Evolutionary conservation across 345 rosid species (phyloP).

Genomic region (Camelina neglecta): DNA sequence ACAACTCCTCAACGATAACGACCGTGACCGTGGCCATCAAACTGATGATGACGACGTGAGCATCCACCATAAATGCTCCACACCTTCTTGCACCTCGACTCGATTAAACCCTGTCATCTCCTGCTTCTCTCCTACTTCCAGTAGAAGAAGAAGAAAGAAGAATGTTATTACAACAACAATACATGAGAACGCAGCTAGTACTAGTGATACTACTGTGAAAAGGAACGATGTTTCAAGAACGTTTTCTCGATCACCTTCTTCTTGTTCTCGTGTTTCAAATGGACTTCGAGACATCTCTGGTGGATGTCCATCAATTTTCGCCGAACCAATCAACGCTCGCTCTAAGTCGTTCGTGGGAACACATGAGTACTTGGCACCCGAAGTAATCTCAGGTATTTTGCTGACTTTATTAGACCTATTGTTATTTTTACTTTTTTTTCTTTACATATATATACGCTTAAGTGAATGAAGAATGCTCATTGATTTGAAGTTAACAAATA

Average conservation of each 20-base stretch:
- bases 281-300: constrained; percentile 16
- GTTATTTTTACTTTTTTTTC: no score
- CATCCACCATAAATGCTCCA: constrained; percentile 47
- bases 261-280: constrained; percentile 34
- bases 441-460: no score
- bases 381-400: constrained; percentile 67
- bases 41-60: constrained; percentile 31
- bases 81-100: constrained; percentile 61
- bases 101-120: constrained; percentile 74
- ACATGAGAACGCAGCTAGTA: constrained; percentile 48
- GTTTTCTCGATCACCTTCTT: constrained; percentile 29
- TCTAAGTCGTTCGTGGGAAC: constrained; percentile 93
- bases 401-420: not conserved
- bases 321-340: constrained; percentile 74
- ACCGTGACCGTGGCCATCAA: not conserved
- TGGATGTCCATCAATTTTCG: constrained; percentile 62
- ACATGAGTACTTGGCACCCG: constrained; percentile 95
- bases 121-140: constrained; percentile 57
- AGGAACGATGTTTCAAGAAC: constrained; percentile 32
- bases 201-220: not conserved
- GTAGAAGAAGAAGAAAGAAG: constrained; percentile 43
- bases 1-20: constrained; percentile 50
- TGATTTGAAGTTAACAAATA: no score
- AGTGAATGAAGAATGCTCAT: no score
- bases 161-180: constrained; percentile 56